A percentile compares a stretch with the other conserved stretches of the same genome.
Conservation (phyloP, 495 filamentous ascomycete genomes). For the Hypoxylon cercidicola region DNA sequence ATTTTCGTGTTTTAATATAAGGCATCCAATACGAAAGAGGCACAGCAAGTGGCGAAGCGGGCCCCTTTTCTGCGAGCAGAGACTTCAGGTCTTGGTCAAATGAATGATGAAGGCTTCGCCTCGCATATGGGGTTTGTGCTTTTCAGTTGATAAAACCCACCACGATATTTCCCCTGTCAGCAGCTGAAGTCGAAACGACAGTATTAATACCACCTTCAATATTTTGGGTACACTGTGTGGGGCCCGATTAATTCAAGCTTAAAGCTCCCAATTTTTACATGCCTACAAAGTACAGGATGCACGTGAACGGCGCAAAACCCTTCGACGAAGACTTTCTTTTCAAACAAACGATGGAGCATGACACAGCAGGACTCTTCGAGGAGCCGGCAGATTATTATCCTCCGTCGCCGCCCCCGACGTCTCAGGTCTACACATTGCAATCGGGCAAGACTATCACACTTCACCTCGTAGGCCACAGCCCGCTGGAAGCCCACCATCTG, state of each 20-base stretch:
- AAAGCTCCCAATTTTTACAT: no score
- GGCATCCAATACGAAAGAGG: slow-evolving; percentile 1
- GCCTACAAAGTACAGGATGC: not conserved
- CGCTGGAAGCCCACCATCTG: slow-evolving; percentile 89
- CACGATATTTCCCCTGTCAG: no score
- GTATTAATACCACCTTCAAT: no score
- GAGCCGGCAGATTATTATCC: slow-evolving; percentile 83
- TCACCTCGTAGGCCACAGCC: slow-evolving; percentile 87
- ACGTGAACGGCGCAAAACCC: not conserved
- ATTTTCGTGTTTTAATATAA: not conserved
- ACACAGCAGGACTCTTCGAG: slow-evolving; percentile 70
- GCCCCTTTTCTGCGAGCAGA: no score
- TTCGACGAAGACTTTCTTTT: not conserved
- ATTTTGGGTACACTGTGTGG: no score
- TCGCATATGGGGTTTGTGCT: no score
- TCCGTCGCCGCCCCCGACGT: slow-evolving; percentile 74
- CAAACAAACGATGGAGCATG: slow-evolving; percentile 31
- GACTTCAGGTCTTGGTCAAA: no score
- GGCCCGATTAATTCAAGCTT: no score
- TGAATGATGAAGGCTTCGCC: no score
- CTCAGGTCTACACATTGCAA: slow-evolving; percentile 72
- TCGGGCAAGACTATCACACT: slow-evolving; percentile 74
- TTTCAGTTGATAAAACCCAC: no score
- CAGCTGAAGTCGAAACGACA: no score
- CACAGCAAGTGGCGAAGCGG: not conserved